phyloP scores from a whole-genome alignment of 352 stramenopile species.

The Phytophthora lateralis region DNA sequence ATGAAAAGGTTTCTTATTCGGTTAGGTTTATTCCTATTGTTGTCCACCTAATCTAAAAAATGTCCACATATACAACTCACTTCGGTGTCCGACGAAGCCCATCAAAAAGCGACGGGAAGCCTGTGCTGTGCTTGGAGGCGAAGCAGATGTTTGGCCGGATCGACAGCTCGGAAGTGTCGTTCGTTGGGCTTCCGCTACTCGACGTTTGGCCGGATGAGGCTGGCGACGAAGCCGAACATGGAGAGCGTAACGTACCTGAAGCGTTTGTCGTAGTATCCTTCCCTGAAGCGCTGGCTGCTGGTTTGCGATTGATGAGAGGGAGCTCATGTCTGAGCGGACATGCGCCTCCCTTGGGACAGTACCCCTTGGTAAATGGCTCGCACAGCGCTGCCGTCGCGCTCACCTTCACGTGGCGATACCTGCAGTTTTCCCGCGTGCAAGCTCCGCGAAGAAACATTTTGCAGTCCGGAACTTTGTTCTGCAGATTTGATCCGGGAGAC shows the following conservation, averaged over 20 bases:
- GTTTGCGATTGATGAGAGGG: conserved; percentile 31
- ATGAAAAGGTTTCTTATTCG: conserved; percentile 9
- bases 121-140: conserved; percentile 49
- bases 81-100: conserved; percentile 32
- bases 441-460: conserved; percentile 75
- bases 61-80: conserved; percentile 16
- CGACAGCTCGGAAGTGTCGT: conserved; percentile 38
- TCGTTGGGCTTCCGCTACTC: conserved; percentile 15
- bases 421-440: conserved; percentile 77
- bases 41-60: conserved; percentile 9
- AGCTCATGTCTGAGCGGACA: conserved; percentile 74
- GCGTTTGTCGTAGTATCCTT: conserved; percentile 14
- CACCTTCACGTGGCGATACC: conserved; percentile 86
- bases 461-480: conserved; percentile 88
- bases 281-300: neutral
- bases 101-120: conserved; percentile 56
- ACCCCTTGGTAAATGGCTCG: conserved; percentile 68
- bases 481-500: conserved; percentile 10
- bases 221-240: conserved; percentile 15
- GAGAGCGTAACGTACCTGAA: conserved; percentile 46
- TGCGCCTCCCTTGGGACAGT: conserved; percentile 55
- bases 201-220: conserved; percentile 13
- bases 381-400: conserved; percentile 66
- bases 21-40: conserved; percentile 2
- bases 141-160: conserved; percentile 80